Percentiles rank a stretch among this genome's conserved stretches.
Evolutionary conservation across 345 rosid species (phyloP).

Genomic region (Erodium maritimum): DNA sequence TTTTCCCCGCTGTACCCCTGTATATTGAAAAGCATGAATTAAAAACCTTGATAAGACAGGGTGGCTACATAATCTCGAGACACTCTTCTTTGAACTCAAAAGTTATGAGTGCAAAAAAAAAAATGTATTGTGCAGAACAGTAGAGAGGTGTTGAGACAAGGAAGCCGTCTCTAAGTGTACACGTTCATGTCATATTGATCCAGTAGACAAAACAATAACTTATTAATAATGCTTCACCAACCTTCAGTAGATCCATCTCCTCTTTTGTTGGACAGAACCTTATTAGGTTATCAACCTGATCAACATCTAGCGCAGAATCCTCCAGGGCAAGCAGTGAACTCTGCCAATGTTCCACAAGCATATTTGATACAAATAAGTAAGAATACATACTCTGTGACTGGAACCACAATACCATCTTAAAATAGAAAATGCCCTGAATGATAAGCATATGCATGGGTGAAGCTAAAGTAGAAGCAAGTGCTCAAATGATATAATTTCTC

Average conservation of each 20-base stretch:
- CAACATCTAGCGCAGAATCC: constrained; percentile 67
- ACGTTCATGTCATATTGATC: neutral
- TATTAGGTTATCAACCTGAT: constrained; percentile 86
- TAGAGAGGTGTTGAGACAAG: neutral
- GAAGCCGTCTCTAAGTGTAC: neutral
- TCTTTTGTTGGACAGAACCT: constrained; percentile 89
- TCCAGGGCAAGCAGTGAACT: constrained; percentile 64
- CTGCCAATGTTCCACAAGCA: constrained; percentile 30
- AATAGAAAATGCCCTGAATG: neutral
- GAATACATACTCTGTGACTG: neutral
- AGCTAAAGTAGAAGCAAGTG: neutral
- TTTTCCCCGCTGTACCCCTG: constrained; percentile 81
- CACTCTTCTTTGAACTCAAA: neutral
- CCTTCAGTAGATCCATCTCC: constrained; percentile 88
- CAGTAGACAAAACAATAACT: neutral
- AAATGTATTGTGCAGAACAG: neutral
- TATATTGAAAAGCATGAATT: constrained; percentile 8
- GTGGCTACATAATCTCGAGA: neutral
- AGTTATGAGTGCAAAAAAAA: neutral
- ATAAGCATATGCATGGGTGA: neutral
- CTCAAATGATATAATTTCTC: neutral
- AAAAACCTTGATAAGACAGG: neutral
- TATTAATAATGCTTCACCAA: constrained; percentile 10
- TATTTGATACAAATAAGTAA: neutral
- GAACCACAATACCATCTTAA: neutral